These are phyloP conservation scores for Capronia americana DNA, from an alignment of 2,329 filamentous ascomycete species.

Conservation along the genomic window DNA sequence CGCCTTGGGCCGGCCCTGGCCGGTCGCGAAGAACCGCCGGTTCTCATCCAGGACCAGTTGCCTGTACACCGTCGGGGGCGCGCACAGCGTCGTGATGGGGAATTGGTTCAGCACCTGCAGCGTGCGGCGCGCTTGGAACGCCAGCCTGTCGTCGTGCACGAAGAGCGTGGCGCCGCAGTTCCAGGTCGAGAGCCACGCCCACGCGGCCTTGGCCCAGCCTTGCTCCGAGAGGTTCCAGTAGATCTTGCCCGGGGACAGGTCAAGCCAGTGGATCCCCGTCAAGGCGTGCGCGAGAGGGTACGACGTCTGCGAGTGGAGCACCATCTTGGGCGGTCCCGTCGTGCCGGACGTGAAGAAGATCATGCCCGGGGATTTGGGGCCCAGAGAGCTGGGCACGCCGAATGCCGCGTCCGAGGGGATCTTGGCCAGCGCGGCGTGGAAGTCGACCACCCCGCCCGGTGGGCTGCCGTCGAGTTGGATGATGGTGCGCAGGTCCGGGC, in stretches of 20 bases:
- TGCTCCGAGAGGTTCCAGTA: conserved; percentile 52
- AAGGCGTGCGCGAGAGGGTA: conserved; percentile 50
- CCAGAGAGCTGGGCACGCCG: conserved; percentile 31
- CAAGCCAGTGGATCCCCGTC: conserved; percentile 50
- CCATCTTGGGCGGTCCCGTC: conserved; percentile 52
- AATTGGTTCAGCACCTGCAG: conserved; percentile 47
- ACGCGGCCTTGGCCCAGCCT: conserved; percentile 53
- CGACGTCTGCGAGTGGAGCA: conserved; percentile 50
- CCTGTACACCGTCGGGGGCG: conserved; percentile 50
- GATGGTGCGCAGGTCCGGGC: conserved; percentile 45
- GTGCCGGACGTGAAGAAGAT: conserved; percentile 52
- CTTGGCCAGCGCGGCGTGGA: conserved; percentile 40
- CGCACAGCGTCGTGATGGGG: conserved; percentile 51
- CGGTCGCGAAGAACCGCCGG: conserved; percentile 40
- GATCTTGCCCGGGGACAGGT: conserved; percentile 46
- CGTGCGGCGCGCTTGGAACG: conserved; percentile 45
- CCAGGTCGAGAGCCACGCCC: conserved; percentile 50
- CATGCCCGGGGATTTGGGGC: conserved; percentile 44
- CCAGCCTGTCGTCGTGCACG: conserved; percentile 47
- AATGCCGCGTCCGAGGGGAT: conserved; percentile 39
- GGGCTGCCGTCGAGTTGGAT: conserved; percentile 40
- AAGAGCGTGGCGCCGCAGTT: conserved; percentile 51
- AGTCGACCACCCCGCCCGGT: conserved; percentile 39
- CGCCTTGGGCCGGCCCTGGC: conserved; percentile 38
- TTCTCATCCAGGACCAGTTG: conserved; percentile 48